Percentiles rank a stretch among this genome's conserved stretches.
Evolutionary conservation across 768 basidiomycete species (phyloP).

Genomic region (Kockovaella imperatae): DNA sequence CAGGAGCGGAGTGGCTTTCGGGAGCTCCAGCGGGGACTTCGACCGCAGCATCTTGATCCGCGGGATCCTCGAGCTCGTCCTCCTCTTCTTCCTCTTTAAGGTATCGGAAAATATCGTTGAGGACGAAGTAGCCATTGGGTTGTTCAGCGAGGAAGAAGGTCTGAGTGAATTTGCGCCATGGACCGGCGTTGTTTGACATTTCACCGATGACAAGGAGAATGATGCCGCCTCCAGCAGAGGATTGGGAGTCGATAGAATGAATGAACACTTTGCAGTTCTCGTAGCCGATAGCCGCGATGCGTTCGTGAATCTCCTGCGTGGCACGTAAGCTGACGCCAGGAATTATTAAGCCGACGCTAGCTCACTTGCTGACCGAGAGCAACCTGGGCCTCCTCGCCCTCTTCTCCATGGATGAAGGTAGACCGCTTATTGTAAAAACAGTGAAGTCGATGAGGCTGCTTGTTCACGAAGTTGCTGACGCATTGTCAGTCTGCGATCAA

Average conservation of each 20-base stretch:
- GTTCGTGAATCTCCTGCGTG: constrained; percentile 85
- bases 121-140: constrained; percentile 96
- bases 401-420: constrained; percentile 92
- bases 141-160: constrained; percentile 99
- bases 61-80: constrained; percentile 50
- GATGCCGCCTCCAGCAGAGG: constrained; percentile 88
- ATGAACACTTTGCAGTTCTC: constrained; percentile 98
- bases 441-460: constrained; percentile 90
- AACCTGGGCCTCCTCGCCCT: constrained; percentile 85
- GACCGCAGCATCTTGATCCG: constrained; percentile 12
- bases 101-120: constrained; percentile 99
- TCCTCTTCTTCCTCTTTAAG: constrained; percentile 90
- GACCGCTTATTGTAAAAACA: constrained; percentile 98
- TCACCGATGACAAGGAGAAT: constrained; percentile 99
- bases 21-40: constrained; percentile 7
- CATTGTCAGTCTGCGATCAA: not conserved
- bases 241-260: constrained; percentile 95
- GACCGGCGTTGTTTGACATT: constrained; percentile 84
- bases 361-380: constrained; percentile 88
- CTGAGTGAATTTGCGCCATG: constrained; percentile 98
- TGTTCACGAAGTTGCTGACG: constrained; percentile 80
- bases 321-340: not conserved
- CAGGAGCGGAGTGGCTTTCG: constrained; percentile 12
- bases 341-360: constrained; percentile 6
- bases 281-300: constrained; percentile 88